These are phyloP conservation scores for Naganishia sp. DNA, from an alignment of 1,284 basidiomycete genomes.

Conservation along the genomic window DNA sequence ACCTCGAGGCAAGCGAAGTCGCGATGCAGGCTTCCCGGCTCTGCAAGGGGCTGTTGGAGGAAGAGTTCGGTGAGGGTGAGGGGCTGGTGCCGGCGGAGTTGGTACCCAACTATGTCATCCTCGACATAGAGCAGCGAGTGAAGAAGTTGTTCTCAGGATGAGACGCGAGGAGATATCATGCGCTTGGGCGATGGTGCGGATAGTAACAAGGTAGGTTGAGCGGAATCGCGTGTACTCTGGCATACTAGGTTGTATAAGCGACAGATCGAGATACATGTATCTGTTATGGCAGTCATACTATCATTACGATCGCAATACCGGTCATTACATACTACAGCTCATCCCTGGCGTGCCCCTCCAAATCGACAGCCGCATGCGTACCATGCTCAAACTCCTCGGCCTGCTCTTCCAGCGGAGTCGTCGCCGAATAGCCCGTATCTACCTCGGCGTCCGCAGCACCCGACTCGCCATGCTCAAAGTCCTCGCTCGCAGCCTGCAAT, in stretches of 20 bases:
- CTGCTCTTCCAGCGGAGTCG: constrained; percentile 31
- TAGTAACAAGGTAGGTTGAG: too few species aligned
- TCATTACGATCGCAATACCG: neutral
- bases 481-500: constrained; percentile 20
- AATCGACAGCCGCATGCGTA: constrained; percentile 7
- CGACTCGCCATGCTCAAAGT: constrained; percentile 29
- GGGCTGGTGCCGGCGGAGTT: constrained; percentile 19
- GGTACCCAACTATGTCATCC: constrained; percentile 27
- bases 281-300: neutral
- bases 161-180: neutral
- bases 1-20: neutral
- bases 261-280: neutral
- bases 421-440: constrained; percentile 22
- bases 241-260: too few species aligned
- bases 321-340: neutral
- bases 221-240: too few species aligned
- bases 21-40: constrained; percentile 1
- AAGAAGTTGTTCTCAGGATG: constrained; percentile 25
- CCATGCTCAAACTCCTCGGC: constrained; percentile 31
- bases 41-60: neutral
- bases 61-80: neutral
- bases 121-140: constrained; percentile 22
- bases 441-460: neutral
- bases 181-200: neutral
- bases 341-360: constrained; percentile 16